Base-by-base conservation (phyloP, 495 filamentous ascomycete species). In the Aspergillus baeticus region DNA sequence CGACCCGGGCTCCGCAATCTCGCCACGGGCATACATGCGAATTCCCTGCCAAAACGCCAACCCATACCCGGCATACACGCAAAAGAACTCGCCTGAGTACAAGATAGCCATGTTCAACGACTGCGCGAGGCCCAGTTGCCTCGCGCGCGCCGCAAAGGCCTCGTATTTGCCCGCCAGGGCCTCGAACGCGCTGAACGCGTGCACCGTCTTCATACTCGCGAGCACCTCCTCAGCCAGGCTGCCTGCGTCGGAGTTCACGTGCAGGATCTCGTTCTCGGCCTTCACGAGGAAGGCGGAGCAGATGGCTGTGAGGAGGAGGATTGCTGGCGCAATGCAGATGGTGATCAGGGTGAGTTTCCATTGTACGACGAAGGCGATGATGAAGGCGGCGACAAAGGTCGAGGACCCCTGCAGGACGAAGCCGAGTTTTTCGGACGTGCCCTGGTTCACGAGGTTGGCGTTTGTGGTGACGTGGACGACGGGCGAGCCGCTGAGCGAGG, bases 21-120 rank as follows among this genome's bases (percentile, higher is more conserved):
- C 79, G 2, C 84, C 84, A 6, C 78, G 63, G 0, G 91, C 85
- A 8, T 95, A 64, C 69, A 85, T 96, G 39, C 82, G 78, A 55
- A 87, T 91, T 10, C 93, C 93, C 78, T 91, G 88, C 94, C 94
- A 98, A 75, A 97, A 98, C 35, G 91, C 87, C 34, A 98, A 81
- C 31, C 87, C 89, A 61, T 96, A 96, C 70, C 92, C 94, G 37
- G 92, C 69, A 63, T 91, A 96, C 55, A 98, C 80, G 50, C 92
- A 75, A 53, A 80, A 73, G 76, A 96, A 90, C 84, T 96, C 88
- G 37, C 77, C 75, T 37, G 84, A 88, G 38, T 97, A 75, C 89
- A 97, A 91, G 20, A 86, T 52, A 21, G 82, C 88, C 23, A 92
- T 67, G 4, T 80, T 72, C 35, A 79, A 70, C 65, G 94, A 88